Evolutionary conservation across 306 rosid species (phyloP), one percentile per base, ranked within the genome.

Genomic region (Quercus alba): DNA sequence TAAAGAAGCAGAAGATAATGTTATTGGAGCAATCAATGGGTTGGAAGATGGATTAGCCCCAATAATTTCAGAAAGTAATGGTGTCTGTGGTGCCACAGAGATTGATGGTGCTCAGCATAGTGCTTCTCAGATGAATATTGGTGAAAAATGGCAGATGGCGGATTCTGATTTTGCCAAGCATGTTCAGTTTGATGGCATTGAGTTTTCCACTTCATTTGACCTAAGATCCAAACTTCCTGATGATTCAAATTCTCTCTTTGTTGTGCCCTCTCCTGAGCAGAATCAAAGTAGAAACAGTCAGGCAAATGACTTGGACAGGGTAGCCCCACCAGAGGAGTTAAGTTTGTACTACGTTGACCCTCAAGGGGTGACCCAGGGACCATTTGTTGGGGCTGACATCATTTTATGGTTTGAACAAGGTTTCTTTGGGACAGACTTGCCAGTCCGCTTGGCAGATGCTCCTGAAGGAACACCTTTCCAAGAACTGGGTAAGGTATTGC

Each of bases 381-480:
- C 92, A 23, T 89, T 81, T 79, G 51, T 86, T 30, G 92, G 90
- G 81, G 86, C 77, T 13, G 92, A 89, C 83, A 89, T 89, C 28
- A 70, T 89, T 71, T 82, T 85, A 58, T 89, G 92, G 92, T 81
- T 86, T 79, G 92, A 89, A 67, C 92, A 89, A 85, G 86, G 89
- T 0, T 89, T 86, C 78, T 89, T 89, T 59, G 92, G 92, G n/a
- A 80, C 83, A 26, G 87, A 89, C 83, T 81, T 89, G 58, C 92
- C 78, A 23, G 90, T 89, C 76, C 88, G 92, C 57, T 69, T 86
- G 52, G 85, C 83, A 23, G 90, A 86, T 74, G 82, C 89, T 63
- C 80, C 89, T 13, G 92, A 86, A 61, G 88, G 78, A 75, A 77
- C 86, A 6, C 77, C 86, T 35, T 89, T 89, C 72, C 76, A 30